Conservation (phyloP, 129 eudicot species). For the Escallonia rubra region DNA sequence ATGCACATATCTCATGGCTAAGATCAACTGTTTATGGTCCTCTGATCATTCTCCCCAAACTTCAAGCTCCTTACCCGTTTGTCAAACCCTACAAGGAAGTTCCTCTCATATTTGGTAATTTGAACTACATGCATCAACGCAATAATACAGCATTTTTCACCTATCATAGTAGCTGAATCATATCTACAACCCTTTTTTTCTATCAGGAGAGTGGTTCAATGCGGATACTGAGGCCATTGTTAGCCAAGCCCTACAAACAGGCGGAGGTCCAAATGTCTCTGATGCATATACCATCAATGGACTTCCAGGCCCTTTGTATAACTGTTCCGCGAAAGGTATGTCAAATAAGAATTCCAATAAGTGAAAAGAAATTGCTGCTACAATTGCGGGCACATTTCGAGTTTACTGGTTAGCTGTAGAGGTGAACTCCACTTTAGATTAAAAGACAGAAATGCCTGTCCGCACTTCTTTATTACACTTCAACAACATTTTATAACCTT, state of each 20-base stretch:
- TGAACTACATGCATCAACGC: too few species aligned
- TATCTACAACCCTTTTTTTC: too few species aligned
- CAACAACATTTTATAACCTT: too few species aligned
- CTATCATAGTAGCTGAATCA: too few species aligned
- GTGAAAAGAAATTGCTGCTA: not conserved
- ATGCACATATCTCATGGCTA: slow-evolving; percentile 40
- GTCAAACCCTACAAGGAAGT: slow-evolving; percentile 28
- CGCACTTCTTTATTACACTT: too few species aligned
- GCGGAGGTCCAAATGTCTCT: slow-evolving; percentile 43
- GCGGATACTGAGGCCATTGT: slow-evolving; percentile 42
- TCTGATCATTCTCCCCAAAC: slow-evolving; percentile 17
- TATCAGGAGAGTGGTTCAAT: slow-evolving; percentile 40
- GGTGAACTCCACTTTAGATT: too few species aligned
- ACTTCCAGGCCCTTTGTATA: slow-evolving; percentile 46
- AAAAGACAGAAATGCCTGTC: too few species aligned
- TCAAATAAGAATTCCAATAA: too few species aligned
- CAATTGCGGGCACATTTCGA: too few species aligned
- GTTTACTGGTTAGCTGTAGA: too few species aligned
- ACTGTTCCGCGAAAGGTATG: slow-evolving; percentile 27
- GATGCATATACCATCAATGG: slow-evolving; percentile 52
- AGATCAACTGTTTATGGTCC: slow-evolving; percentile 32
- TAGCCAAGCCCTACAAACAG: slow-evolving; percentile 26
- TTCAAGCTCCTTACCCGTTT: slow-evolving; percentile 17
- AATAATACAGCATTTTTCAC: too few species aligned
- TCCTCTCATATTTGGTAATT: slow-evolving; percentile 31